Conservation (phyloP, 108 stramenopile genomes). For the Pseudonitzschia delicatissima region DNA sequence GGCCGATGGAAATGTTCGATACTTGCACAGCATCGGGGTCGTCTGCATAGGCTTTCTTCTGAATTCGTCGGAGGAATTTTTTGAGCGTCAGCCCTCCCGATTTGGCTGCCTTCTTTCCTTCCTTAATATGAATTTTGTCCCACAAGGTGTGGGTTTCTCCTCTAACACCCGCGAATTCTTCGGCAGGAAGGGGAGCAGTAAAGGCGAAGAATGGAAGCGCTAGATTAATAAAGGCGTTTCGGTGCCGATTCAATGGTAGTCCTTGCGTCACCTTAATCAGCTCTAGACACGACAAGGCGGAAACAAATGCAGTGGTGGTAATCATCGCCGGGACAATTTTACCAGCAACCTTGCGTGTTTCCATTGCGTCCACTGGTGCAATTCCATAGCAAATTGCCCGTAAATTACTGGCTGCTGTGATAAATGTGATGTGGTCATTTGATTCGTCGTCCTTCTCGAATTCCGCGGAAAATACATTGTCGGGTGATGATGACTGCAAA, state of each 20-base stretch:
- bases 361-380: constrained; percentile 90
- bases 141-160: constrained; percentile 86
- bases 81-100: constrained; percentile 54
- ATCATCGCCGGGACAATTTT: constrained; percentile 98
- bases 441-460: constrained; percentile 98
- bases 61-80: constrained; percentile 48
- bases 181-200: constrained; percentile 81
- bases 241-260: constrained; percentile 66
- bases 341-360: constrained; percentile 94
- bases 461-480: too few species aligned
- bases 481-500: constrained; percentile 23
- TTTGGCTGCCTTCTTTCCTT: constrained; percentile 45
- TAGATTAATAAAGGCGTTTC: constrained; percentile 93
- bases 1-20: constrained; percentile 64
- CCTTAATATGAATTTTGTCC: constrained; percentile 83
- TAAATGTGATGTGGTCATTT: constrained; percentile 92
- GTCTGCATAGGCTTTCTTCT: constrained; percentile 40
- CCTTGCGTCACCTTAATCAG: constrained; percentile 85
- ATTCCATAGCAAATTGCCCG: constrained; percentile 94
- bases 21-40: constrained; percentile 51
- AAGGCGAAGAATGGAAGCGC: constrained; percentile 97
- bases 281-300: constrained; percentile 93
- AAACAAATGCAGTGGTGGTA: constrained; percentile 95
- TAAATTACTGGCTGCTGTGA: constrained; percentile 92
- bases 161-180: constrained; percentile 49